Percentiles rank a stretch among this genome's conserved stretches.
Conservation (phyloP, 2,329 filamentous ascomycete genomes). For the Colletotrichum sp. region DNA sequence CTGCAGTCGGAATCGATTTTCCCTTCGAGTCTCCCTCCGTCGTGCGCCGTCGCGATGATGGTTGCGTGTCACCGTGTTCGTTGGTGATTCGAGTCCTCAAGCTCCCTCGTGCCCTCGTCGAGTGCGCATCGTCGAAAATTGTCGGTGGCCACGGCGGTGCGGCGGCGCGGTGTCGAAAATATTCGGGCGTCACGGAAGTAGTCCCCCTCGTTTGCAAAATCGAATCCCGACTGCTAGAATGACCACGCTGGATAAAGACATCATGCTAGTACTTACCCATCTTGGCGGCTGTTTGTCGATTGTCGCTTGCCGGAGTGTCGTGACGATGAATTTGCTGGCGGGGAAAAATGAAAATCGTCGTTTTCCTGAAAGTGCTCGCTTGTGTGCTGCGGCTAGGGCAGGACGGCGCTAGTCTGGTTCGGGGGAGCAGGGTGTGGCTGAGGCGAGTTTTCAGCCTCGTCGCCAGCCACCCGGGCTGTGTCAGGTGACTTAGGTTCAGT, state of each 20-base stretch:
- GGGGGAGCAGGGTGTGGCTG: background rate
- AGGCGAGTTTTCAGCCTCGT: background rate
- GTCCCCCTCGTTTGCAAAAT: background rate
- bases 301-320: conserved; percentile 24
- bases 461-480: background rate
- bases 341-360: conserved; percentile 5
- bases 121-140: background rate
- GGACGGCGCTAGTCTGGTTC: background rate
- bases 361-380: conserved; percentile 22
- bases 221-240: conserved; percentile 1
- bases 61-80: background rate
- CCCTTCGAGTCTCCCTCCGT: background rate
- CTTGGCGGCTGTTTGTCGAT: conserved; percentile 25
- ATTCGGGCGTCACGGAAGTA: background rate
- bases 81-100: background rate
- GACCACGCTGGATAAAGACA: background rate
- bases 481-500: conserved; percentile 7
- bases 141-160: background rate
- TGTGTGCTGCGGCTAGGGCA: conserved; percentile 22
- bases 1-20: conserved; percentile 5
- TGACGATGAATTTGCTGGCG: conserved; percentile 21
- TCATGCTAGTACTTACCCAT: conserved; percentile 20
- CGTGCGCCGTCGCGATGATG: background rate
- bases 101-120: conserved; percentile 4
- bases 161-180: background rate